Conservation (phyloP, 768 basidiomycete genomes). For the Neoboletus subvelutipes region DNA sequence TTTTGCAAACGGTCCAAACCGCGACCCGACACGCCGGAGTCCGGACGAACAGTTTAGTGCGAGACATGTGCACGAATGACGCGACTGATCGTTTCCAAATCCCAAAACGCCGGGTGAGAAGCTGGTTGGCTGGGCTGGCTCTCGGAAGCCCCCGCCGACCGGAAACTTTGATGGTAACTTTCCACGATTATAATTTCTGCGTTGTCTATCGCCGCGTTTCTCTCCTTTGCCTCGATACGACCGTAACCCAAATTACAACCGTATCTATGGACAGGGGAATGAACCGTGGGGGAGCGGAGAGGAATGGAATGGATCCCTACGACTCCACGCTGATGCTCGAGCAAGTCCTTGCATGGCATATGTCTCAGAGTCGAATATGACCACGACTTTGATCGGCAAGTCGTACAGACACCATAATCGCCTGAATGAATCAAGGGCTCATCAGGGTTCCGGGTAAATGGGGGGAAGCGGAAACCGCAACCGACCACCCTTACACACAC, state of each 20-base stretch:
- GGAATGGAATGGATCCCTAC: too few relatives aligned
- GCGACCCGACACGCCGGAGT: too few relatives aligned
- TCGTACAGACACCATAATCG: neutral
- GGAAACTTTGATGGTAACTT: neutral
- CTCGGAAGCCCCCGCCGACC: neutral
- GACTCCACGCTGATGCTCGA: neutral
- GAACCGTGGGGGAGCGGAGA: neutral
- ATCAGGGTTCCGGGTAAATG: neutral
- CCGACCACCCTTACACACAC: neutral
- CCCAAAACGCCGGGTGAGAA: neutral
- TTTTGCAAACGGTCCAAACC: neutral
- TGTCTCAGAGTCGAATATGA: neutral
- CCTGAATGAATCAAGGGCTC: neutral
- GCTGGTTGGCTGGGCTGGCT: neutral
- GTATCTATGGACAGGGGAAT: neutral
- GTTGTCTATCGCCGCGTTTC: neutral
- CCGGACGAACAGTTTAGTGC: neutral
- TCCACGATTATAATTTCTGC: neutral
- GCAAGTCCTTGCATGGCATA: neutral
- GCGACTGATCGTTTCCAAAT: neutral
- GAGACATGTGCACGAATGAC: neutral
- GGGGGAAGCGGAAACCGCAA: neutral
- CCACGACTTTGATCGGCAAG: neutral
- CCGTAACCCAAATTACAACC: neutral
- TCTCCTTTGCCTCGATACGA: neutral